A percentile compares a stretch with the other conserved stretches of the same genome.
These are phyloP conservation scores for Pelargonium australe DNA, from an alignment of 441 rosid species.

Conservation along the genomic window DNA sequence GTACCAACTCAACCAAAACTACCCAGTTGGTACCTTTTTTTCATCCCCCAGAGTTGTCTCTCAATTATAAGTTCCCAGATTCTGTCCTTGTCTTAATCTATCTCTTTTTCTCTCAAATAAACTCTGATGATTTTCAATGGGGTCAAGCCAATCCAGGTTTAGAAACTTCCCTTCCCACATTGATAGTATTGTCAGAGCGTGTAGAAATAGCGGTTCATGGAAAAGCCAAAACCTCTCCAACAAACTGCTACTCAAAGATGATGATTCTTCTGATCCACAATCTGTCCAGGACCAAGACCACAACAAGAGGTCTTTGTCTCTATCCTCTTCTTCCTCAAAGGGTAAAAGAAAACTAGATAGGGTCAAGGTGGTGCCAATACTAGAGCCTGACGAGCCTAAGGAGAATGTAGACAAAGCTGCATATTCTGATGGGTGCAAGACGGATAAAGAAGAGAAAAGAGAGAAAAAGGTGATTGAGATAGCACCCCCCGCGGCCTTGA, in stretches of 20 bases:
- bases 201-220: neutral
- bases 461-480: conserved; percentile 11
- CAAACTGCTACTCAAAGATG: conserved; percentile 47
- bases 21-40: neutral
- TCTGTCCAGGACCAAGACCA: conserved; percentile 14
- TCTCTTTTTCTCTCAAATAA: neutral
- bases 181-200: neutral
- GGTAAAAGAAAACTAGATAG: conserved; percentile 9
- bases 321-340: conserved; percentile 17
- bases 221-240: conserved; percentile 23
- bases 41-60: neutral
- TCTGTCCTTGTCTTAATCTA: neutral
- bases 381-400: conserved; percentile 11
- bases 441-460: conserved; percentile 10
- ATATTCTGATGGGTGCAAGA: neutral
- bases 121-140: neutral
- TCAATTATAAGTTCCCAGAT: neutral
- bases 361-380: conserved; percentile 17
- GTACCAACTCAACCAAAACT: neutral
- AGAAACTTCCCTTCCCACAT: neutral
- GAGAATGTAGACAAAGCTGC: neutral
- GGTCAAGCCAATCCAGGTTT: neutral
- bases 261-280: conserved; percentile 10
- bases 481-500: neutral
- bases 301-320: conserved; percentile 13